Conservation (phyloP, 176 grass and related monocot genomes). For the Oryza officinalis region DNA sequence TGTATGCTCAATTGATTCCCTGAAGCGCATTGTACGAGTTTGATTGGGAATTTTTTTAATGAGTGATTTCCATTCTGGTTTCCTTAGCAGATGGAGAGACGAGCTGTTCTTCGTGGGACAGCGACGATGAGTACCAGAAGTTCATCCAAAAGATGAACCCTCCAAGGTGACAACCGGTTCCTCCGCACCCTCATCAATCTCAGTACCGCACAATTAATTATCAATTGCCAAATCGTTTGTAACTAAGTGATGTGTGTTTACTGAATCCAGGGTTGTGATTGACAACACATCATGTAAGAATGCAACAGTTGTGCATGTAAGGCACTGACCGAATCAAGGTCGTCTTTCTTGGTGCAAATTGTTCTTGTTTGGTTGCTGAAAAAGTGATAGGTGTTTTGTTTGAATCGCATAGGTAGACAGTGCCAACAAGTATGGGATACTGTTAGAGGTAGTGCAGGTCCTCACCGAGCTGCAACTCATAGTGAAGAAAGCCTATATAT, state of each 20-base stretch:
- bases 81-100: constrained; percentile 55
- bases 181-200: neutral
- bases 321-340: neutral
- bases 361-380: constrained; percentile 20
- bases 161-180: constrained; percentile 57
- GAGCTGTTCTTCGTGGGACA: constrained; percentile 64
- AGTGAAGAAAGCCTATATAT: constrained; percentile 90
- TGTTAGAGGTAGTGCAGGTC: constrained; percentile 91
- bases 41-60: neutral
- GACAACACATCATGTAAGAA: constrained; percentile 71
- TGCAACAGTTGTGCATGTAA: constrained; percentile 82
- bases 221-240: neutral
- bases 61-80: neutral
- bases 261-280: constrained; percentile 65
- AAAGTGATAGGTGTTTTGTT: neutral
- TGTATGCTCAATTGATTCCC: neutral
- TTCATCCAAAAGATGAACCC: constrained; percentile 97
- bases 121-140: constrained; percentile 88
- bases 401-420: constrained; percentile 73
- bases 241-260: neutral
- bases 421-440: constrained; percentile 84
- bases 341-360: neutral
- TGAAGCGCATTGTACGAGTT: neutral
- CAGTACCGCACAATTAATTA: constrained; percentile 22
- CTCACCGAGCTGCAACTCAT: constrained; percentile 81